Percentiles rank a stretch among this genome's conserved stretches.
phyloP scores from a whole-genome alignment of 2,329 filamentous ascomycete species.

The Madurella fahalii region DNA sequence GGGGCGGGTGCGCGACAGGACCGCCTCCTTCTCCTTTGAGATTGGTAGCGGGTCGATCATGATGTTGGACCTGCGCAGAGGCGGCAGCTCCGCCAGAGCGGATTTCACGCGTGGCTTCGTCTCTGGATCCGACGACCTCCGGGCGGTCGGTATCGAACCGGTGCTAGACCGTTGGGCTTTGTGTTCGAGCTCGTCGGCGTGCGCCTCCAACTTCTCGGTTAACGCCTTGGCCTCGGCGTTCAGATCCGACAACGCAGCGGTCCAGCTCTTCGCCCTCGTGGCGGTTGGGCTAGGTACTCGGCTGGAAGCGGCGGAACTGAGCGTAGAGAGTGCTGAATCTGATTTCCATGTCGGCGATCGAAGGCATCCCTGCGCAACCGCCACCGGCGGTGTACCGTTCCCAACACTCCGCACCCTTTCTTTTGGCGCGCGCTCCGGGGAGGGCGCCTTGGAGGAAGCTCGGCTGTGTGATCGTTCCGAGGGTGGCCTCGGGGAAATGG shows the following conservation, averaged over 20 bases:
- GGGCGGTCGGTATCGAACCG: conserved; percentile 33
- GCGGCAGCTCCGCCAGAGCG: conserved; percentile 65
- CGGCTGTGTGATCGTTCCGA: conserved; percentile 53
- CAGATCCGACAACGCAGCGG: conserved; percentile 62
- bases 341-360: conserved; percentile 54
- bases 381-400: conserved; percentile 60
- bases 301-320: conserved; percentile 28
- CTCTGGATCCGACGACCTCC: conserved; percentile 37
- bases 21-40: conserved; percentile 82
- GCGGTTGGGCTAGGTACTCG: conserved; percentile 43
- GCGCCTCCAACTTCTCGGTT: conserved; percentile 76
- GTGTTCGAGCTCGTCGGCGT: conserved; percentile 60
- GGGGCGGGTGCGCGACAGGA: conserved; percentile 73
- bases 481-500: conserved; percentile 67
- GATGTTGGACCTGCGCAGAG: conserved; percentile 67
- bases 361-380: conserved; percentile 56
- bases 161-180: conserved; percentile 36
- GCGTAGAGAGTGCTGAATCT: conserved; percentile 36
- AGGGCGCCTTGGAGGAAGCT: conserved; percentile 50
- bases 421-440: conserved; percentile 49
- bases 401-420: conserved; percentile 53
- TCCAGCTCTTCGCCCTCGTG: conserved; percentile 69
- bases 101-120: conserved; percentile 57
- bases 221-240: conserved; percentile 69
- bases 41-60: conserved; percentile 82